Percentiles rank a stretch among this genome's conserved stretches.
These are phyloP conservation scores for Clitocybe nebularis DNA, from an alignment of 1,284 basidiomycete genomes.

Conservation along the genomic window DNA sequence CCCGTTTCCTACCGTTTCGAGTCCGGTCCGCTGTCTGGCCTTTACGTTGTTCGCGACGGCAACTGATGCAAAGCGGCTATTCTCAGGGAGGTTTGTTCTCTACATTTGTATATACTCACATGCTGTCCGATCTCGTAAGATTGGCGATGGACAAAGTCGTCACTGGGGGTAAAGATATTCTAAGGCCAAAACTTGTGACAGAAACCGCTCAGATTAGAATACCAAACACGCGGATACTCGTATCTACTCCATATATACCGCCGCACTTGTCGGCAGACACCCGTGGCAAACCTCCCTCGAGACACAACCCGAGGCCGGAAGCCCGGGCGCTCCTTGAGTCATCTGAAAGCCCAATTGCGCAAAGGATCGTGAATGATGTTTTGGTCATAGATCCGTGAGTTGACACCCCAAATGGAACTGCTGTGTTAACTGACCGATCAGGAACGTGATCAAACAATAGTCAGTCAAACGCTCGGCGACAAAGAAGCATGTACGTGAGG, in stretches of 20 bases:
- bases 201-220: slow-evolving; percentile 30
- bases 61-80: slow-evolving; percentile 9
- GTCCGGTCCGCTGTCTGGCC: slow-evolving; percentile 8
- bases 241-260: not conserved
- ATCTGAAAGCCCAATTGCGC: not conserved
- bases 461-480: too few relatives aligned
- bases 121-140: slow-evolving; percentile 17
- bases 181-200: slow-evolving; percentile 25
- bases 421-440: too few relatives aligned
- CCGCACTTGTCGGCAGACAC: not conserved
- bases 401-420: too few relatives aligned
- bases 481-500: too few relatives aligned
- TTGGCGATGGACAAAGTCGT: slow-evolving; percentile 13
- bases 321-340: too few relatives aligned
- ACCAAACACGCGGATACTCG: slow-evolving; percentile 7
- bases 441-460: too few relatives aligned
- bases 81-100: slow-evolving; percentile 12
- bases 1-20: slow-evolving; percentile 11
- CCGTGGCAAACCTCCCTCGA: too few relatives aligned
- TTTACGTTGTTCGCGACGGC: slow-evolving; percentile 10
- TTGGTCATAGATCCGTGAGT: too few relatives aligned
- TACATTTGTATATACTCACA: slow-evolving; percentile 14
- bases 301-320: too few relatives aligned
- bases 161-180: too few relatives aligned
- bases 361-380: not conserved